Evolutionary conservation across 2,329 filamentous ascomycete genomes (phyloP), one percentile per base, ranked within the genome.

Genomic region (Botrytis squamosa): DNA sequence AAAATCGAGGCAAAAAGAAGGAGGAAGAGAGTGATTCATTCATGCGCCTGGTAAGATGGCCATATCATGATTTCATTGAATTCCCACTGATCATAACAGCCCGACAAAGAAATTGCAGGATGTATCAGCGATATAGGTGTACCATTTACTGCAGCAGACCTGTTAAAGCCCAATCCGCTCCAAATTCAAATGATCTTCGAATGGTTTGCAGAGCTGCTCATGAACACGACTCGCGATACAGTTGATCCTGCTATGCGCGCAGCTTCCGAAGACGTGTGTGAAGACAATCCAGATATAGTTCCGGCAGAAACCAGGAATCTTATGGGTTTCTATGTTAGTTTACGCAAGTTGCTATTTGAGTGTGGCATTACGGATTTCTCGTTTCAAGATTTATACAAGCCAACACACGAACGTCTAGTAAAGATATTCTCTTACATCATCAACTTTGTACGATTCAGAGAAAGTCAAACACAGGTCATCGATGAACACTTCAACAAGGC

Each of bases 381-480:
- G 52, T 97, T 98, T 83, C 91, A 91, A 75, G 96, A 99, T 82
- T 86, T 99, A 9, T 95, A 97, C 82, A 92, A 92, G 82, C 96
- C 96, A 25, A 97, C 94, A 1, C 93, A 97, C 81, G 92, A 93
- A 74, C 92, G 96, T 63, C 88, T 98, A 22, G 92, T 95, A 80
- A 97, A 96, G 85, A 97, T 98, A 80, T 96, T 99, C 82, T 97
- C 93, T 77, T 98, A 98, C 83, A 89, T 98, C 76, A 99, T 99
- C 86, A 99, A 99, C 84, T 99, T 99, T 83, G 95, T 98, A 78
- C 91, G 96, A 71, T 99, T 98, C 84, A 92, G 96, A 79, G 95
- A 98, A 84, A 94, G 92, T 75, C 95, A 98, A 83, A 97, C 94
- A 1, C 86, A 86, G 57, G 90, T 96, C 44, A 97, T 98, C 76